Base-by-base conservation (phyloP, 176 grass and related monocot species). In the Bothriochloa decipiens region DNA sequence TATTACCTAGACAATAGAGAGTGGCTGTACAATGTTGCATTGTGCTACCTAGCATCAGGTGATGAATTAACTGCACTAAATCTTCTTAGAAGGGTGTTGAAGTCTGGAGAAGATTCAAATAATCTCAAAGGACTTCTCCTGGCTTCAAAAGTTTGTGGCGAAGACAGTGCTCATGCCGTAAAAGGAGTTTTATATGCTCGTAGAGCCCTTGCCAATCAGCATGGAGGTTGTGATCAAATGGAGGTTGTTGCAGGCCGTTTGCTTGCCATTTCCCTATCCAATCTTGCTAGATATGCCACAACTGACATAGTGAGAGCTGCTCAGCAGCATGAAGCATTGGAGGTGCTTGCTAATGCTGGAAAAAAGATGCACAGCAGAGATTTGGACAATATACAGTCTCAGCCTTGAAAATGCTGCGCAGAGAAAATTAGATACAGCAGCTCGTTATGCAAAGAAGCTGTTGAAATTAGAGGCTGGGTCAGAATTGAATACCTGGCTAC, bases 401-500 rank as follows among this genome's bases (percentile, higher is more conserved):
- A 89, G 91, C 45, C 77, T 98, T 82, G 92, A 95, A 91, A 86
- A 91, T 90, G 92, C 87, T 70, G 89, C 85, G 46, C 91, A 95
- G 62, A 95, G 96, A 60, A 98, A 98, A 77, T 81, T 98, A 88
- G 89, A 92, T 68, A 71, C 82, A 76, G 89, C 92, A 55, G 75
- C 89, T 79, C 75, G 39, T 36, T 95, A 92, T 83, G 91, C 92
- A 3, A 98, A 95, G 50, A 84, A 82, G 64, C 70, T 93, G 26
- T 52, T 95, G 64, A 93, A 91, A 88, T 88, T 95, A 63, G 91
- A 98, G 87, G 81, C 68, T 73, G 89, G 96, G 36, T 95, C 96
- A 49, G 86, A 95, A 81, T 40, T 93, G 70, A 91, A 80, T 80
- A 92, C 61, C 66, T 98, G 96, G 96, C 84, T 98, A 41, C 91